Conservation (phyloP, 1,139 yeast genomes). For the Kurtzmaniella natalensis region DNA sequence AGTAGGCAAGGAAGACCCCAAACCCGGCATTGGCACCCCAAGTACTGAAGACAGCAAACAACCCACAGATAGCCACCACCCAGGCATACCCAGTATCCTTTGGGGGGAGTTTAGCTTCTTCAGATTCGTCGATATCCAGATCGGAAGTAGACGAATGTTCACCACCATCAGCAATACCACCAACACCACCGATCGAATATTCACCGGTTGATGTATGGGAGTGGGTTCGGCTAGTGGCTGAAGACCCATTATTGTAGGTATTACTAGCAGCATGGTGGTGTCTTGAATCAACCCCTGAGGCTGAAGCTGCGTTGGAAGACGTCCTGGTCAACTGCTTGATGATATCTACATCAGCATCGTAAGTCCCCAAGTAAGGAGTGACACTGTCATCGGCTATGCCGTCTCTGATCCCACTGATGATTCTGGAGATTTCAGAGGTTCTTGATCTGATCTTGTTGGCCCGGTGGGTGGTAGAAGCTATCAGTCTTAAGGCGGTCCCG, state of each 20-base stretch:
- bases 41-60: conserved; percentile 46
- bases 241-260: too few species aligned
- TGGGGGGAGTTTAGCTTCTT: conserved; percentile 32
- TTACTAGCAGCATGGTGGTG: too few species aligned
- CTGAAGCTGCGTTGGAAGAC: conserved; percentile 14
- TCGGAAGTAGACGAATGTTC: conserved; percentile 11
- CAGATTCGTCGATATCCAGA: conserved; percentile 9
- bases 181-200: conserved; percentile 1
- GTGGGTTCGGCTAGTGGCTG: neutral
- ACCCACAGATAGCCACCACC: conserved; percentile 56
- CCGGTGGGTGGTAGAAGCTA: neutral
- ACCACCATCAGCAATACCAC: conserved; percentile 3
- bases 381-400: conserved; percentile 24
- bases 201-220: neutral
- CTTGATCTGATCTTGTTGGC: conserved; percentile 5
- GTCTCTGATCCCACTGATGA: conserved; percentile 30
- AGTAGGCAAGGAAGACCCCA: conserved; percentile 64
- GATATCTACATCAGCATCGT: neutral
- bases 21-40: conserved; percentile 77
- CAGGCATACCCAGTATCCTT: conserved; percentile 73
- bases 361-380: conserved; percentile 3
- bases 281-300: conserved; percentile 11
- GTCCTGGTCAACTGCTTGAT: conserved; percentile 2
- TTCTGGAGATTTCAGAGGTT: conserved; percentile 22
- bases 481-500: too few species aligned